Conservation (phyloP, 176 grass and related monocot species). For the Rhipidocladum racemiflorum region DNA sequence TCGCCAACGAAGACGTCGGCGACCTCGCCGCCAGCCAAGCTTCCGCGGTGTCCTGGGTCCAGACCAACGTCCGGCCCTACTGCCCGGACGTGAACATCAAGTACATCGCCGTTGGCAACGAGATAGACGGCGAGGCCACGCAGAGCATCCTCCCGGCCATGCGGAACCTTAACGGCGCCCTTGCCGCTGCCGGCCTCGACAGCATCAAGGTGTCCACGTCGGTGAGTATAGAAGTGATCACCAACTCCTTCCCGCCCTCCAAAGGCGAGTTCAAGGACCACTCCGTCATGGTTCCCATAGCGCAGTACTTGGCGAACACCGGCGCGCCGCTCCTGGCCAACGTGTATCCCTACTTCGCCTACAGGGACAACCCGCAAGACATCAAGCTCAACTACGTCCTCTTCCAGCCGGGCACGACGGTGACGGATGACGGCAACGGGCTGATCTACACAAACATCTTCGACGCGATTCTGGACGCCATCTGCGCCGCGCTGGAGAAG, state of each 20-base stretch:
- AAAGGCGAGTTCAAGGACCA: slow-evolving; percentile 19
- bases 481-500: slow-evolving; percentile 51
- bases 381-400: slow-evolving; percentile 33
- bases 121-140: slow-evolving; percentile 16
- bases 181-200: background rate
- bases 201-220: slow-evolving; percentile 56
- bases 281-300: slow-evolving; percentile 33
- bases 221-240: background rate
- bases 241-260: slow-evolving; percentile 37
- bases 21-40: slow-evolving; percentile 7
- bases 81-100: slow-evolving; percentile 13
- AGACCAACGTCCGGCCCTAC: slow-evolving; percentile 40
- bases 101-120: slow-evolving; percentile 65
- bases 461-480: slow-evolving; percentile 57
- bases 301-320: slow-evolving; percentile 29
- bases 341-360: slow-evolving; percentile 66
- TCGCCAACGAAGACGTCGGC: slow-evolving; percentile 4
- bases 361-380: background rate
- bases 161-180: slow-evolving; percentile 34
- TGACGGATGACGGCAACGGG: background rate
- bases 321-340: slow-evolving; percentile 51
- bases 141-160: slow-evolving; percentile 53
- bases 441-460: slow-evolving; percentile 55
- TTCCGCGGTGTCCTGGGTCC: slow-evolving; percentile 29
- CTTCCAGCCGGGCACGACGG: slow-evolving; percentile 36